Percentiles rank a stretch among this genome's conserved stretches.
phyloP scores from a whole-genome alignment of 139 green algal species.

The Protoeuglena noctilucae region DNA sequence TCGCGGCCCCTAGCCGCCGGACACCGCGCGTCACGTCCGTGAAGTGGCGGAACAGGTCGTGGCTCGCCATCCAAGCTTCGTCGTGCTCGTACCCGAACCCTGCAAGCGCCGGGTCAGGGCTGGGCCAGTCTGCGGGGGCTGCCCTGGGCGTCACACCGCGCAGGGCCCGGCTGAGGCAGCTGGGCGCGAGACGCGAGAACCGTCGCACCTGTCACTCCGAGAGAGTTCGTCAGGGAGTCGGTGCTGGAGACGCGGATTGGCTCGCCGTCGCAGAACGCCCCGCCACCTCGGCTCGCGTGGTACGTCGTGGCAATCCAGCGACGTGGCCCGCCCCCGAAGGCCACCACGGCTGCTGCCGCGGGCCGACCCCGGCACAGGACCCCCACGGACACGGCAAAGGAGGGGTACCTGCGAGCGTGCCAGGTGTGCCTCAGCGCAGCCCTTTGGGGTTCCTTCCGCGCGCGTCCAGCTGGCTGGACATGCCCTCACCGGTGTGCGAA shows the following conservation, averaged over 20 bases:
- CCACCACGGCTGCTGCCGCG: conserved; percentile 48
- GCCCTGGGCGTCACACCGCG: no score
- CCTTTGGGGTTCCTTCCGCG: no score
- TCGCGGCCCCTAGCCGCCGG: conserved; percentile 63
- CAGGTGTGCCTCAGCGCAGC: no score
- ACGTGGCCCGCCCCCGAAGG: conserved; percentile 39
- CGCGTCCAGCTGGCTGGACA: no score
- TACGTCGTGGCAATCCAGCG: conserved; percentile 62
- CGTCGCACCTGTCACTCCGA: no score
- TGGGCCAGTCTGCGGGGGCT: no score
- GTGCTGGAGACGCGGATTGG: conserved; percentile 31
- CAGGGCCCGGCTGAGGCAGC: no score
- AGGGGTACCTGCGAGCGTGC: no score
- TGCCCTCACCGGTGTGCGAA: conserved; percentile 58
- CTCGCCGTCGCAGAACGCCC: conserved; percentile 58
- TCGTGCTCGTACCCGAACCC: conserved; percentile 76
- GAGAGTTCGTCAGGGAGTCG: no score
- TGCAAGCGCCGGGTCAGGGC: no score
- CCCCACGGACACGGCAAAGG: conserved; percentile 55
- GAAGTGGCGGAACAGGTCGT: conserved; percentile 75
- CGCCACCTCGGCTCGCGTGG: conserved; percentile 36
- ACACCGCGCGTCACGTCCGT: conserved; percentile 66
- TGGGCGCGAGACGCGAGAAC: no score
- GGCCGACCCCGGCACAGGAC: conserved; percentile 34
- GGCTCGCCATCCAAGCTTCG: conserved; percentile 61